phyloP scores from a whole-genome alignment of 2,329 filamentous ascomycete genomes.

The Pseudocercospora ulei region DNA sequence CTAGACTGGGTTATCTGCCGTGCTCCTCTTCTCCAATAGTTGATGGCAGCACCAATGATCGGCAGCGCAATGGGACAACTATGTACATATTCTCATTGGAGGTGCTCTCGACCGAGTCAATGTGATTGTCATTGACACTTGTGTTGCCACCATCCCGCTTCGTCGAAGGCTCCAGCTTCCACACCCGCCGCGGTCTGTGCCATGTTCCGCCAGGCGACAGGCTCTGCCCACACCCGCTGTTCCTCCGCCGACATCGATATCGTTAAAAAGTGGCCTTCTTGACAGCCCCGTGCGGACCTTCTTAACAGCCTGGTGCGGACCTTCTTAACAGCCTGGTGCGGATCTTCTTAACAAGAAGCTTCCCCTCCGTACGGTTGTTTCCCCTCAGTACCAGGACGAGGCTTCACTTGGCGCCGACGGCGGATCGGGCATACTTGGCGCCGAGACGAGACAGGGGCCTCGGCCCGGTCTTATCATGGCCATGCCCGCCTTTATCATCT shows the following conservation, averaged over 20 bases:
- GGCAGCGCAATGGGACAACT: too few relatives aligned
- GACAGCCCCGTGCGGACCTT: conserved; percentile 3
- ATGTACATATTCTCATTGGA: too few relatives aligned
- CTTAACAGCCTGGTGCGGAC: not conserved
- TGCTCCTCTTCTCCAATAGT: too few relatives aligned
- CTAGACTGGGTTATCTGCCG: too few relatives aligned
- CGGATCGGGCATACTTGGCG: not conserved
- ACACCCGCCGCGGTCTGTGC: conserved; percentile 22
- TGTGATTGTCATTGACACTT: too few relatives aligned
- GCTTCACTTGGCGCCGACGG: conserved; percentile 1
- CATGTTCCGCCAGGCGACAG: conserved; percentile 19
- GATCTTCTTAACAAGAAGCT: too few relatives aligned
- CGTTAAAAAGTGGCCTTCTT: conserved; percentile 16
- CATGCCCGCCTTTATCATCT: too few relatives aligned
- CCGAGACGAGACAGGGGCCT: not conserved
- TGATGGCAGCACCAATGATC: too few relatives aligned
- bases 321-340: not conserved
- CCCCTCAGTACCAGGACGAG: too few relatives aligned
- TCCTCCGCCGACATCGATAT: conserved; percentile 22
- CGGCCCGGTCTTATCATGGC: conserved; percentile 2
- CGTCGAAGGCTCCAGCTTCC: conserved; percentile 26
- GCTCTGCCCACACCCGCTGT: conserved; percentile 23
- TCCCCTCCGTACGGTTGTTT: too few relatives aligned
- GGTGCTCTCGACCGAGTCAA: too few relatives aligned
- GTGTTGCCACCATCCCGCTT: conserved; percentile 22